Conservation (phyloP, 192 early-diverging fungal species). For the Backusella australiensis region DNA sequence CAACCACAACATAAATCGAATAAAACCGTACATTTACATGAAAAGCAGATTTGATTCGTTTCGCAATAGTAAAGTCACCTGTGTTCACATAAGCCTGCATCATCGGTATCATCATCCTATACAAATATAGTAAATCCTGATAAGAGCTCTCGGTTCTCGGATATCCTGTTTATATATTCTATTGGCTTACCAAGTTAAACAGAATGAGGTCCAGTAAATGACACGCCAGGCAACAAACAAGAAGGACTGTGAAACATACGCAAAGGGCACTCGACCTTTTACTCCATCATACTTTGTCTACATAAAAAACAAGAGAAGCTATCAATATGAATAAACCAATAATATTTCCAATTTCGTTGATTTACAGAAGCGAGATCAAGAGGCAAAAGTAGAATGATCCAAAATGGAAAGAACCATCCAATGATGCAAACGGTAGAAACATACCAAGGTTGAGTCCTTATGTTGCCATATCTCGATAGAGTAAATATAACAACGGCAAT, state of each 20-base stretch:
- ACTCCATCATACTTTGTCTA: constrained; percentile 68
- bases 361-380: constrained; percentile 81
- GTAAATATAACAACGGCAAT: constrained; percentile 54
- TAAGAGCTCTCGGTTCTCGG: neutral
- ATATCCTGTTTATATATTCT: neutral
- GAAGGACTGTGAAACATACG: constrained; percentile 69
- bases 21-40: constrained; percentile 86
- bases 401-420: constrained; percentile 90
- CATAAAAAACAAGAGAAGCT: neutral
- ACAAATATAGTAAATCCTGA: neutral
- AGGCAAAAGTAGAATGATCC: constrained; percentile 86
- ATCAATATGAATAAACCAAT: neutral
- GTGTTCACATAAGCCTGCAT: constrained; percentile 84
- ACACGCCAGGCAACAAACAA: constrained; percentile 76
- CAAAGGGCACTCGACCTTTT: constrained; percentile 71
- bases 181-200: constrained; percentile 71
- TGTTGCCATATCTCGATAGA: constrained; percentile 80
- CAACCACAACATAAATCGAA: constrained; percentile 64
- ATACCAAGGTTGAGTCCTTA: constrained; percentile 79
- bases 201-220: constrained; percentile 91
- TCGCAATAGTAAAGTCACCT: constrained; percentile 76
- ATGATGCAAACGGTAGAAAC: constrained; percentile 68
- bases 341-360: neutral
- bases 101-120: constrained; percentile 74
- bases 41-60: constrained; percentile 67